Evolutionary conservation across 139 green algal species (phyloP).

Genomic region (Chlamydomonas schloesseri): DNA sequence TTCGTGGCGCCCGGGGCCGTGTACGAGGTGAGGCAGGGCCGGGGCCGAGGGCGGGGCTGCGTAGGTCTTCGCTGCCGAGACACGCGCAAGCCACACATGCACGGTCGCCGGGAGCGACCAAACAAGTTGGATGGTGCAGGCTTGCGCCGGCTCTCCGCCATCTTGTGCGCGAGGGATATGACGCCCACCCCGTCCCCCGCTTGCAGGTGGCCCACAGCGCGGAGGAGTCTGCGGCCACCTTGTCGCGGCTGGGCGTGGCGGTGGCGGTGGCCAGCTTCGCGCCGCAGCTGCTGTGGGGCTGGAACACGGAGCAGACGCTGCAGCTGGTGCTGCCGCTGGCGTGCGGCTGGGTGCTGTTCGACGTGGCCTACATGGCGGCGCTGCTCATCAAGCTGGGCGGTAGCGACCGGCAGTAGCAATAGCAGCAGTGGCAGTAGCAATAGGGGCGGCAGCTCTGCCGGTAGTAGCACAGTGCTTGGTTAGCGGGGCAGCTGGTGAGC

Average conservation of each 20-base stretch:
- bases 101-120: no score
- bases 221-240: neutral
- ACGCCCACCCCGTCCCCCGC: neutral
- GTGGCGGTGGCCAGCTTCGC: constrained; percentile 38
- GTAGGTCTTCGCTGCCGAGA: neutral
- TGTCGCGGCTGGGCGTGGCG: constrained; percentile 38
- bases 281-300: constrained; percentile 48
- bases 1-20: constrained; percentile 21
- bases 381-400: constrained; percentile 31
- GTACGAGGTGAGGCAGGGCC: constrained; percentile 36
- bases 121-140: no score
- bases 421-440: no score
- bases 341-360: constrained; percentile 48
- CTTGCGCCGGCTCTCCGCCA: no score
- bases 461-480: no score
- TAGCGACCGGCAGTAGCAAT: no score
- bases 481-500: no score
- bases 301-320: neutral
- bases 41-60: neutral
- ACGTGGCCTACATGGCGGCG: constrained; percentile 43
- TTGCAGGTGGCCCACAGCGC: constrained; percentile 5
- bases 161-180: no score
- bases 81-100: no score
- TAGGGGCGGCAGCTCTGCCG: no score
- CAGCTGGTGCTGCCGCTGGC: constrained; percentile 39